phyloP scores from a whole-genome alignment of 2,329 filamentous ascomycete species.

The Exutisphaerella laricina region DNA sequence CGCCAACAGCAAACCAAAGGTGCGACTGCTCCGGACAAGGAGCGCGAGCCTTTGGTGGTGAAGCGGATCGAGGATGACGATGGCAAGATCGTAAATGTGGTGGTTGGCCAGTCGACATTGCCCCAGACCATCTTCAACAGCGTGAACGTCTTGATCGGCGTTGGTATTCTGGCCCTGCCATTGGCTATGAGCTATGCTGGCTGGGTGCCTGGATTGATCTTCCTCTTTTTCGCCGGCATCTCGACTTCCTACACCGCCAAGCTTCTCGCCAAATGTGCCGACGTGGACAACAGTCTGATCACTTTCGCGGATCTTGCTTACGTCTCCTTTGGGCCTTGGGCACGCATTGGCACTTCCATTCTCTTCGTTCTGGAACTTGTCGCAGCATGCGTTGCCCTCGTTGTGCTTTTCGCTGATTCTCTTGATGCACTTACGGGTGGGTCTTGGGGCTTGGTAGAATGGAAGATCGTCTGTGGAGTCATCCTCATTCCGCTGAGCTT shows the following conservation, averaged over 20 bases:
- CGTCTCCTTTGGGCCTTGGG: constrained; percentile 78
- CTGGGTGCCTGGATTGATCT: constrained; percentile 74
- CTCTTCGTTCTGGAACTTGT: constrained; percentile 84
- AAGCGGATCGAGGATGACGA: constrained; percentile 81
- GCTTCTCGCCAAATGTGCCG: constrained; percentile 79
- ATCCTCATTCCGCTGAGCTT: constrained; percentile 79
- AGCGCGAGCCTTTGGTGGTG: constrained; percentile 69
- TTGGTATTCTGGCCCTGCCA: constrained; percentile 83
- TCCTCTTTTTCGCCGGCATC: constrained; percentile 66
- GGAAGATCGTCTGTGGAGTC: constrained; percentile 80
- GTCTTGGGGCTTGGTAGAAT: constrained; percentile 56
- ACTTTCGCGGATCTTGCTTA: constrained; percentile 93
- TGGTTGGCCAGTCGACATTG: constrained; percentile 90
- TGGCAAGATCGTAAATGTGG: constrained; percentile 73
- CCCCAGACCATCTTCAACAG: constrained; percentile 97
- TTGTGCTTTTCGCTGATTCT: constrained; percentile 94
- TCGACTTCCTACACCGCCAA: constrained; percentile 82
- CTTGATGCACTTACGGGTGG: constrained; percentile 71
- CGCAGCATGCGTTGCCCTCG: constrained; percentile 80
- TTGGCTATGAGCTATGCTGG: constrained; percentile 82
- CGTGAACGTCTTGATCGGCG: constrained; percentile 85
- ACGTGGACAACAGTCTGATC: constrained; percentile 76
- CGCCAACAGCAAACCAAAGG: constrained; percentile 43
- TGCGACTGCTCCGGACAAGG: constrained; percentile 40
- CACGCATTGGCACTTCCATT: constrained; percentile 73